Percentiles rank a stretch among this genome's conserved stretches.
These are phyloP conservation scores for Cercospora sp. DNA, from an alignment of 2,329 filamentous ascomycete genomes.

Conservation along the genomic window DNA sequence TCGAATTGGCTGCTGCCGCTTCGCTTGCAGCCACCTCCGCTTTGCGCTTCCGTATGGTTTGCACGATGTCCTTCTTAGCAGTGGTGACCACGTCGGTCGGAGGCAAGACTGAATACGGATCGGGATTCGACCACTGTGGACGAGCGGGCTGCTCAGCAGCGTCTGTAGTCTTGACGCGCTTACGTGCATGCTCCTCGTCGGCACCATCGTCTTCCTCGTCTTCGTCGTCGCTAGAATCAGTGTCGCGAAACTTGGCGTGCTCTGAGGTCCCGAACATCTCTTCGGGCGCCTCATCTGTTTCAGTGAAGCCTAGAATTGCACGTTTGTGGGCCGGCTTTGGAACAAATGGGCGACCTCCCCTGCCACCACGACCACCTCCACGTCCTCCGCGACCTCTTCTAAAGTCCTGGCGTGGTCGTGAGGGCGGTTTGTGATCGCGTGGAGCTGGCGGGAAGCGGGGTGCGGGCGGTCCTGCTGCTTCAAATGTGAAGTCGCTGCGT, in stretches of 20 bases:
- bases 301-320: slow-evolving; percentile 43
- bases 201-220: slow-evolving; percentile 33
- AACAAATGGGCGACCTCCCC: slow-evolving; percentile 20
- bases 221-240: slow-evolving; percentile 42
- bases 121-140: slow-evolving; percentile 93
- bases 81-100: slow-evolving; percentile 70
- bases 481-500: slow-evolving; percentile 31
- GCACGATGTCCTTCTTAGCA: slow-evolving; percentile 84
- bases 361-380: slow-evolving; percentile 10
- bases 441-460: slow-evolving; percentile 28
- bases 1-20: slow-evolving; percentile 41
- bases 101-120: slow-evolving; percentile 86
- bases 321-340: slow-evolving; percentile 46
- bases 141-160: slow-evolving; percentile 38
- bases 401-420: slow-evolving; percentile 1
- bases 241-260: slow-evolving; percentile 45
- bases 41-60: slow-evolving; percentile 87
- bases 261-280: slow-evolving; percentile 47
- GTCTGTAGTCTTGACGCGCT: slow-evolving; percentile 34
- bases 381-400: slow-evolving; percentile 15
- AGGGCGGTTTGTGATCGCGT: slow-evolving; percentile 10
- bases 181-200: slow-evolving; percentile 32
- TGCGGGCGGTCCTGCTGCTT: slow-evolving; percentile 23
- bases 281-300: slow-evolving; percentile 46
- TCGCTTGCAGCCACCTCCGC: slow-evolving; percentile 59